Conservation (phyloP, 2,329 filamentous ascomycete species). For the Aspergillus phoenicis region DNA sequence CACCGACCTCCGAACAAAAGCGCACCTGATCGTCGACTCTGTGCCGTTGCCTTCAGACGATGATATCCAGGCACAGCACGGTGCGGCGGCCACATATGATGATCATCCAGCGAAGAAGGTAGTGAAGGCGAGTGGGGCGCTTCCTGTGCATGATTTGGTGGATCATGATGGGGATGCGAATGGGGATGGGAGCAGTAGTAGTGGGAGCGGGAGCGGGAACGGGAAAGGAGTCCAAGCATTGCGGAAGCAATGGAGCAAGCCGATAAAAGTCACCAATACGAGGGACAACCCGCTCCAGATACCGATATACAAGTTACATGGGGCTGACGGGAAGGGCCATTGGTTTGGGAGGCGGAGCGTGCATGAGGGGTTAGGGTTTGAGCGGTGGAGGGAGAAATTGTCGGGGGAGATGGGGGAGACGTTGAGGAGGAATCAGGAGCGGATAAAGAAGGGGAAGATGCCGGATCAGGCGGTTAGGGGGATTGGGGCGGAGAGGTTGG, state of each 20-base stretch:
- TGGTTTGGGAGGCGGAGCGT: constrained; percentile 90
- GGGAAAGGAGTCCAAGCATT: constrained; percentile 45
- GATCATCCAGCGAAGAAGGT: too few relatives aligned
- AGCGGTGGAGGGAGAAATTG: constrained; percentile 75
- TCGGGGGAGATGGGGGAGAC: constrained; percentile 79
- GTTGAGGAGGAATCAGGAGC: constrained; percentile 68
- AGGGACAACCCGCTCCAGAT: constrained; percentile 77
- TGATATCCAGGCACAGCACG: constrained; percentile 32
- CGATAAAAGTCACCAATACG: constrained; percentile 61
- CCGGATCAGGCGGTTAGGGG: constrained; percentile 79
- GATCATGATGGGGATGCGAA: too few relatives aligned
- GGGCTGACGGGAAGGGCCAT: constrained; percentile 78
- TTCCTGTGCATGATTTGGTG: too few relatives aligned
- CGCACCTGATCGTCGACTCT: constrained; percentile 74
- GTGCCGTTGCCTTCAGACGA: constrained; percentile 58
- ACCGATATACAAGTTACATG: constrained; percentile 74
- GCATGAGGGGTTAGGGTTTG: constrained; percentile 76
- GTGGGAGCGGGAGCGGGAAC: too few relatives aligned
- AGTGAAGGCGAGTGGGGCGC: too few relatives aligned
- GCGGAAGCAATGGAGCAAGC: constrained; percentile 83
- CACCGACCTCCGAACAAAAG: constrained; percentile 63
- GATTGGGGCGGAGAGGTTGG: constrained; percentile 75
- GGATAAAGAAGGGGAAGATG: constrained; percentile 66
- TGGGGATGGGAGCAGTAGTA: too few relatives aligned
- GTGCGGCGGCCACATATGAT: too few relatives aligned